Evolutionary conservation across 805 yeast species (phyloP).

Genomic region (Ogataea trehalophila): DNA sequence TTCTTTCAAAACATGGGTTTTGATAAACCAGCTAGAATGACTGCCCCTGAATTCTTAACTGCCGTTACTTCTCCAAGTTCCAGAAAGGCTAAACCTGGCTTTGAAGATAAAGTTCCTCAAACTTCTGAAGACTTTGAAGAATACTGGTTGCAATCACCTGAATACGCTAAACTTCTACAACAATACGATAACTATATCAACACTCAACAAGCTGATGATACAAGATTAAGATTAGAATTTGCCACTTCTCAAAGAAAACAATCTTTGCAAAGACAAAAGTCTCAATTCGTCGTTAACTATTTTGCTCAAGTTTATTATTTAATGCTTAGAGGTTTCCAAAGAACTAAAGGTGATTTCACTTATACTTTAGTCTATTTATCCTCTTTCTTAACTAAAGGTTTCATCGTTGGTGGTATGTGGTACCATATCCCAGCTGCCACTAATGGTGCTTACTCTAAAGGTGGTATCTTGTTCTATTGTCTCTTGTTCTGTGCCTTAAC

Average conservation of each 20-base stretch:
- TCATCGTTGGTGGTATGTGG: slow-evolving; percentile 57
- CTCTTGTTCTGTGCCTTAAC: slow-evolving; percentile 58
- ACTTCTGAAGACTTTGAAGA: slow-evolving; percentile 54
- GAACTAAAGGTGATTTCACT: slow-evolving; percentile 57
- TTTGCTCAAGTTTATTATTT: slow-evolving; percentile 47
- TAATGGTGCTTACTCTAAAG: slow-evolving; percentile 53
- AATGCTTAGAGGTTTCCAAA: slow-evolving; percentile 52
- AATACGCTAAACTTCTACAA: slow-evolving; percentile 38
- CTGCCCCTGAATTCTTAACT: slow-evolving; percentile 65
- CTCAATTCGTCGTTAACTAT: slow-evolving; percentile 37
- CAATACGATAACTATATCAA: slow-evolving; percentile 36
- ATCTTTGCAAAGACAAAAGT: slow-evolving; percentile 32
- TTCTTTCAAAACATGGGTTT: slow-evolving; percentile 63
- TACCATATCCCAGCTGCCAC: slow-evolving; percentile 48
- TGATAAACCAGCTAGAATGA: slow-evolving; percentile 59
- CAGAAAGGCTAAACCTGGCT: slow-evolving; percentile 46
- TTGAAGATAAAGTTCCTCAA: slow-evolving; percentile 50
- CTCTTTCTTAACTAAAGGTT: slow-evolving; percentile 53
- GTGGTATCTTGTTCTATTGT: slow-evolving; percentile 58
- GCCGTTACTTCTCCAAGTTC: slow-evolving; percentile 64
- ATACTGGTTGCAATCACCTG: slow-evolving; percentile 55
- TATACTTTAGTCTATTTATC: slow-evolving; percentile 48
- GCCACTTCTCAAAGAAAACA: slow-evolving; percentile 36
- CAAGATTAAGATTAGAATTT: slow-evolving; percentile 36
- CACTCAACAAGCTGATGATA: slow-evolving; percentile 34